phyloP scores from a whole-genome alignment of 306 rosid species.

The Rosa chinensis region DNA sequence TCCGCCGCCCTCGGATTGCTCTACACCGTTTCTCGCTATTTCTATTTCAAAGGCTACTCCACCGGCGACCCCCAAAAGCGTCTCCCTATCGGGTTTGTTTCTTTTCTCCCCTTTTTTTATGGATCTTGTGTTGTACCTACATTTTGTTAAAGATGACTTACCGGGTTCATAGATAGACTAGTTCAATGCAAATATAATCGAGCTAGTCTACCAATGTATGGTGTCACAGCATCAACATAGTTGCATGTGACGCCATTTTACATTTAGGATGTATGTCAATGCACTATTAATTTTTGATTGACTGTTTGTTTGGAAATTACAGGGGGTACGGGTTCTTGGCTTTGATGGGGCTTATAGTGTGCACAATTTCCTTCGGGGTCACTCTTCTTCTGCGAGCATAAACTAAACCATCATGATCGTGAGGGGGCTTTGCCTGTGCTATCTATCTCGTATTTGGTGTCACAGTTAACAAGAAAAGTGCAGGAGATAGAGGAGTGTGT shows the following conservation, averaged over 20 bases:
- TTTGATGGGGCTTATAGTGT: conserved; percentile 47
- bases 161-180: too few relatives aligned
- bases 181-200: too few relatives aligned
- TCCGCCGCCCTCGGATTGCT: conserved; percentile 45
- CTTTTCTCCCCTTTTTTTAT: too few relatives aligned
- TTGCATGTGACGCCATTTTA: too few relatives aligned
- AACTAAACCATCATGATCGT: background rate
- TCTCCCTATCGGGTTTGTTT: conserved; percentile 54
- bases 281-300: background rate
- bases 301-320: conserved; percentile 7
- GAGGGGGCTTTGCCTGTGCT: background rate
- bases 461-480: background rate
- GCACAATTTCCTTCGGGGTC: conserved; percentile 62
- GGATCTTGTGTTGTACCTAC: too few relatives aligned
- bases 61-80: conserved; percentile 78
- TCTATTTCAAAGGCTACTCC: conserved; percentile 80
- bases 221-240: too few relatives aligned
- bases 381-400: conserved; percentile 46
- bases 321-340: conserved; percentile 52
- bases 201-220: too few relatives aligned
- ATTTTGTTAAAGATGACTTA: too few relatives aligned
- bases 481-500: too few relatives aligned
- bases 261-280: background rate
- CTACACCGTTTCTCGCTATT: conserved; percentile 51
- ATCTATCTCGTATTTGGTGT: background rate